A percentile compares a stretch with the other conserved stretches of the same genome.
phyloP scores from a whole-genome alignment of 1,139 yeast species.

The Sugiyamaella japonica region DNA sequence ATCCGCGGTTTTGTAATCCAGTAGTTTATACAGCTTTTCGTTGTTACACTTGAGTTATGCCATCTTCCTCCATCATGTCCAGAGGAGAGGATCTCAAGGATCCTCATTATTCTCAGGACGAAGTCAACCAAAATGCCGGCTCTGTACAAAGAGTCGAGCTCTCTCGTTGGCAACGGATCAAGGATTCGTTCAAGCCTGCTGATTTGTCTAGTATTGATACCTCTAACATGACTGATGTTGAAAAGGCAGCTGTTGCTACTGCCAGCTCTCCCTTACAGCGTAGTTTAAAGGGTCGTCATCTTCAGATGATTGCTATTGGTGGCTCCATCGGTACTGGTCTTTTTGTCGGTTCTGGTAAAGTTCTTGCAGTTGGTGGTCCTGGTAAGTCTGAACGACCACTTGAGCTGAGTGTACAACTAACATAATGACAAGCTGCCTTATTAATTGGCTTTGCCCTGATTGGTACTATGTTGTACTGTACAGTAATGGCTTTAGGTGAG shows the following conservation, averaged over 20 bases:
- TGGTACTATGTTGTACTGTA: constrained; percentile 66
- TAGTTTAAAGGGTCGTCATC: constrained; percentile 50
- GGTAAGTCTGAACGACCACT: constrained; percentile 50
- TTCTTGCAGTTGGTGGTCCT: constrained; percentile 74
- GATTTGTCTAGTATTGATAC: constrained; percentile 28
- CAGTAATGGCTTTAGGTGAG: constrained; percentile 85
- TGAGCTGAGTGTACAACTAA: too few relatives aligned
- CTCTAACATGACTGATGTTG: constrained; percentile 31
- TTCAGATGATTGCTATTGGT: constrained; percentile 75
- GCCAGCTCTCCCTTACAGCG: constrained; percentile 44
- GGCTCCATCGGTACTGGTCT: constrained; percentile 83
- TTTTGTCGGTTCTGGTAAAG: constrained; percentile 72
- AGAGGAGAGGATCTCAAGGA: constrained; percentile 2
- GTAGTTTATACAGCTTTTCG: too few relatives aligned
- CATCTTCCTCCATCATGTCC: constrained; percentile 3
- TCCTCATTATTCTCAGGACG: neutral
- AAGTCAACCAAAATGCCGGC: constrained; percentile 10
- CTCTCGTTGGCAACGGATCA: constrained; percentile 29
- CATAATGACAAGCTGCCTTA: constrained; percentile 47
- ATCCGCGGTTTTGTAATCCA: neutral
- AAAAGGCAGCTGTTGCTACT: constrained; percentile 35
- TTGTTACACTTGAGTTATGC: neutral
- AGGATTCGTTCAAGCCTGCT: constrained; percentile 36
- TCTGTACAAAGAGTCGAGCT: constrained; percentile 17
- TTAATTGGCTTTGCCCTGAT: constrained; percentile 74